Evolutionary conservation across 2,329 filamentous ascomycete genomes (phyloP).

Genomic region (Elsinoe ampelina): DNA sequence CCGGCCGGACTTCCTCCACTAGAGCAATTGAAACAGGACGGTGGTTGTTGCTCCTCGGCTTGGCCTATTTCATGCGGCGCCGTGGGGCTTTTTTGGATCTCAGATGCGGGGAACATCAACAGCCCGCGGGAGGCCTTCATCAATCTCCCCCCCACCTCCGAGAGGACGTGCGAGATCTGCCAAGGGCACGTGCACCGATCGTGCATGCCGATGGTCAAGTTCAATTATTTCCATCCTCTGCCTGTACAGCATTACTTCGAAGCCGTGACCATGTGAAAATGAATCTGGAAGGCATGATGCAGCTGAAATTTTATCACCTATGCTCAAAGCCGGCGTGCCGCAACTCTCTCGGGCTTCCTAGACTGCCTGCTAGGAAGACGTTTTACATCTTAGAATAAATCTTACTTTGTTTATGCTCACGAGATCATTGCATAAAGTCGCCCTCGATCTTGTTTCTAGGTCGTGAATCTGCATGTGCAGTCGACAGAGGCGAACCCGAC

Average conservation of each 20-base stretch:
- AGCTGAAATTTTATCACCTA: too few species aligned
- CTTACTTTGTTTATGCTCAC: too few species aligned
- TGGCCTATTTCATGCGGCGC: not conserved
- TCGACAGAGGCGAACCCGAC: not conserved
- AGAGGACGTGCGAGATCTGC: not conserved
- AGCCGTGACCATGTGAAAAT: too few species aligned
- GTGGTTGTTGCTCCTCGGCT: constrained; percentile 4
- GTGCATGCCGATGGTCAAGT: not conserved
- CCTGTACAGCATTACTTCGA: too few species aligned
- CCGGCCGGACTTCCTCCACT: not conserved
- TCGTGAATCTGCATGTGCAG: too few species aligned
- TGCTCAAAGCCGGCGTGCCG: too few species aligned
- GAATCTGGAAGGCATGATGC: too few species aligned
- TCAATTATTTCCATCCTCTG: not conserved
- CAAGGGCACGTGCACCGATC: not conserved
- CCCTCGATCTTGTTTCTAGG: too few species aligned
- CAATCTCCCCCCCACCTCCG: not conserved
- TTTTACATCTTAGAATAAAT: too few species aligned
- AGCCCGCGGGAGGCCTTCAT: not conserved
- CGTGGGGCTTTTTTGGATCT: constrained; percentile 1
- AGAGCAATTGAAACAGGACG: constrained; percentile 1
- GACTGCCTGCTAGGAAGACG: too few species aligned
- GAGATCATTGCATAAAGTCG: too few species aligned
- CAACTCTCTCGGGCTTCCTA: too few species aligned
- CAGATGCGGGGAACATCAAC: not conserved